A percentile compares a stretch with the other conserved stretches of the same genome.
These are phyloP conservation scores for Solanum sitiens DNA, from an alignment of 257 asterid genomes.

Conservation along the genomic window DNA sequence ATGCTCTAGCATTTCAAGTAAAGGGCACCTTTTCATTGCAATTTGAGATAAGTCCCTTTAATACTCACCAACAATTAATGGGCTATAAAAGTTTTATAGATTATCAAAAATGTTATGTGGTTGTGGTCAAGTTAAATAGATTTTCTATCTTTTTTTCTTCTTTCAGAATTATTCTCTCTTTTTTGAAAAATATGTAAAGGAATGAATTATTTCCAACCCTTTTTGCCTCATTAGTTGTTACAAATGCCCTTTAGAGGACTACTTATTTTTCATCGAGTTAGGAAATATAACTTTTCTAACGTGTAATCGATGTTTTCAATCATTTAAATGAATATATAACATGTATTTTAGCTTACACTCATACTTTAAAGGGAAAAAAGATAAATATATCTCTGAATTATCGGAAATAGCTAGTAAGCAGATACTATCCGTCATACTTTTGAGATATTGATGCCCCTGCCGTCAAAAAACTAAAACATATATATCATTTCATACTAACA, in stretches of 20 bases:
- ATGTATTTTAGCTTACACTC: neutral
- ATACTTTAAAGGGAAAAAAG: neutral
- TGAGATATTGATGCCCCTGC: too few species aligned
- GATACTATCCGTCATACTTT: too few species aligned
- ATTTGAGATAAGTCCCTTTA: conserved; percentile 11
- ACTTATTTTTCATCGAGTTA: neutral
- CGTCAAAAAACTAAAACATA: too few species aligned
- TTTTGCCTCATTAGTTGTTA: neutral
- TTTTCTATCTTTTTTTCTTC: neutral
- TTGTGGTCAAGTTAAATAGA: neutral
- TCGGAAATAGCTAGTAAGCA: too few species aligned
- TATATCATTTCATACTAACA: too few species aligned
- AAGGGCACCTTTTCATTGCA: conserved; percentile 12
- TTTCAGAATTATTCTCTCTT: neutral
- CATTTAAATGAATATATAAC: neutral
- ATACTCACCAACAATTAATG: conserved; percentile 25
- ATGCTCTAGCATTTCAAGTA: conserved; percentile 13
- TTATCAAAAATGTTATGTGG: neutral
- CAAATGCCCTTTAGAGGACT: neutral
- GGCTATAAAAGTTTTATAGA: conserved; percentile 7
- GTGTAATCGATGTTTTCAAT: neutral
- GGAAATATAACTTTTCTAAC: neutral
- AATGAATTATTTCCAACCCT: neutral
- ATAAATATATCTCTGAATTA: too few species aligned
- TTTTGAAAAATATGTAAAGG: neutral